Evolutionary conservation across 1,284 basidiomycete species (phyloP), one percentile per base, ranked within the genome.

Genomic region (Irpex sp.): DNA sequence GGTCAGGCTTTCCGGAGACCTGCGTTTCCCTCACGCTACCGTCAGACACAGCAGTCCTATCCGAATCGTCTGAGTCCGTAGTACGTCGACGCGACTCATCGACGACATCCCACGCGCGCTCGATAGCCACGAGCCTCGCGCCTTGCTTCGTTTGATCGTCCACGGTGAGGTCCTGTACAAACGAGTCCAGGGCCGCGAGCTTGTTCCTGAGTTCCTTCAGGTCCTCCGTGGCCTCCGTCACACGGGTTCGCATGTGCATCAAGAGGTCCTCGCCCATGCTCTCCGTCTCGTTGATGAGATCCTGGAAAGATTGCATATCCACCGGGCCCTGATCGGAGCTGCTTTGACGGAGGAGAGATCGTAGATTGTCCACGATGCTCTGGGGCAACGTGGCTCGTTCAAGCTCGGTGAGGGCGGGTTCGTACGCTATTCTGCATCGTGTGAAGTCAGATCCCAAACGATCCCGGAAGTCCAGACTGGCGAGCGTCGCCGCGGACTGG

Each of bases 291-390:
- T 77, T 71, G 38, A 88, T 72, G 52, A 82, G 67, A 11, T 74
- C 76, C 40, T 79, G 77, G n/a, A 88, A 72, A 36, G 76, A 75
- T 48, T 75, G 72, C 49, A 85, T 70, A 52, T 81, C 78, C 44
- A 69, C 56, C 7, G 63, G 40, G 34, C 65, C 67, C 6, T 68
- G 62, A 5, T 66, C 56, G 9, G 44, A 34, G 1, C 64, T 59
- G 6, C 71, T 65, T n/a, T 68, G 67, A 9, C 77, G 71, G 15
- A 82, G 82, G 15, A 84, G 81, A 6, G 77, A 70, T 56, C 82
- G 82, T 54, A 89, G 80, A 68, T 81, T 82, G 9, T 81, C 75
- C 31, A 89, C 75, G 38, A 89, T 78, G 57, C 78, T 79, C 57
- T 82, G 79, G 4, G 75, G 36, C 81, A 75, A n/a, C 74, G 67